Percentiles rank a stretch among this genome's conserved stretches.
Conservation (phyloP, 169 alveolate genomes). For the Plasmodium coatneyi region DNA sequence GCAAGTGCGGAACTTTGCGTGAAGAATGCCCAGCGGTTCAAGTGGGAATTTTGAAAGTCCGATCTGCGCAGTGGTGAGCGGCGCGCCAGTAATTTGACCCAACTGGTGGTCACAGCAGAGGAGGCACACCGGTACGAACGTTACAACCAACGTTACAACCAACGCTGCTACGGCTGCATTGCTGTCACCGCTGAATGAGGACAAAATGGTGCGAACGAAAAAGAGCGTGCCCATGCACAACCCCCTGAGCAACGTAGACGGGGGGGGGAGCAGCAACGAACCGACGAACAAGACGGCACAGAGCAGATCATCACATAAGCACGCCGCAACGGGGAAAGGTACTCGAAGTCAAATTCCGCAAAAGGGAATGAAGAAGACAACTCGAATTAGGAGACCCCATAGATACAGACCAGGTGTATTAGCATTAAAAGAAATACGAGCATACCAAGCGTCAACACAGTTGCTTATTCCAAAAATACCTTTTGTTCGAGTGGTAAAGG, state of each 20-base stretch:
- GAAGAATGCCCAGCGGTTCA: neutral
- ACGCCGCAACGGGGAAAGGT: neutral
- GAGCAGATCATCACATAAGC: constrained; percentile 9
- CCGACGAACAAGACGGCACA: constrained; percentile 8
- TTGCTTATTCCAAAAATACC: constrained; percentile 95
- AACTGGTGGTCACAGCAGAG: neutral
- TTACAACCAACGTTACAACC: neutral
- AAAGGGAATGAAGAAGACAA: constrained; percentile 9
- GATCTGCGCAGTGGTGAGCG: neutral
- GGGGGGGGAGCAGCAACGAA: neutral
- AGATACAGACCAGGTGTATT: constrained; percentile 89
- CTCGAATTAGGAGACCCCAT: constrained; percentile 53
- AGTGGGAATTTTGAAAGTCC: neutral
- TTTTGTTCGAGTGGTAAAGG: constrained; percentile 95
- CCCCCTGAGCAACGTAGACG: neutral
- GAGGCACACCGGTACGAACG: constrained; percentile 15
- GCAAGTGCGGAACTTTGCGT: too few relatives aligned
- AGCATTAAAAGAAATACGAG: constrained; percentile 94
- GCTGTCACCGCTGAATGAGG: neutral
- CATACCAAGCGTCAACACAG: constrained; percentile 93
- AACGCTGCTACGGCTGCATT: neutral
- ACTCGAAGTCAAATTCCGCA: neutral
- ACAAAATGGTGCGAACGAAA: constrained; percentile 48
- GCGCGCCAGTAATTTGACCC: neutral
- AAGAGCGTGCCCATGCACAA: constrained; percentile 24